These are phyloP conservation scores for Coemansia aciculifera DNA, from an alignment of 192 early-diverging fungal species.

Conservation along the genomic window DNA sequence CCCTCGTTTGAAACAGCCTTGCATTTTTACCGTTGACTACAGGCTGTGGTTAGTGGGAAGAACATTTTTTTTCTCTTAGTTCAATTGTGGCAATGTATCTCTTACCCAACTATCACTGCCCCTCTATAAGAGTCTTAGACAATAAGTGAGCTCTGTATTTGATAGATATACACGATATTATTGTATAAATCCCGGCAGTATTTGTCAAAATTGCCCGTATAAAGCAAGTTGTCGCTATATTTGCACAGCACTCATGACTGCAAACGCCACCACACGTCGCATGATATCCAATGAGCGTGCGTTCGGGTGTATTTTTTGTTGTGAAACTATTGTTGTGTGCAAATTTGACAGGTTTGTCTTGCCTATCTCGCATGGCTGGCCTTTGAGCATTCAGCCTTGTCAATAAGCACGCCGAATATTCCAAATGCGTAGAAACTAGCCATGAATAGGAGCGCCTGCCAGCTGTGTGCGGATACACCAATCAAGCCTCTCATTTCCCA, in stretches of 20 bases:
- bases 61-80: background rate
- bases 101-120: background rate
- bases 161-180: background rate
- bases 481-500: background rate
- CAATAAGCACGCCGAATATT: background rate
- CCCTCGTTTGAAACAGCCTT: background rate
- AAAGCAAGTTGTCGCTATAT: background rate
- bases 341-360: background rate
- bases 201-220: slow-evolving; percentile 1
- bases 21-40: background rate
- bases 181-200: background rate
- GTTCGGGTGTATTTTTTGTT: background rate
- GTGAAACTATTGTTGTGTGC: background rate
- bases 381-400: background rate
- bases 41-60: background rate
- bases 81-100: background rate
- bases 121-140: background rate
- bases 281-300: background rate
- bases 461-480: background rate
- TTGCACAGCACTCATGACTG: background rate
- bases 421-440: background rate
- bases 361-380: background rate
- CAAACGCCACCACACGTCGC: background rate
- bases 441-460: background rate
- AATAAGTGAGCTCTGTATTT: background rate